A percentile compares a stretch with the other conserved stretches of the same genome.
These are phyloP conservation scores for Meira miltonrushii DNA, from an alignment of 1,284 basidiomycete genomes.

Conservation along the genomic window DNA sequence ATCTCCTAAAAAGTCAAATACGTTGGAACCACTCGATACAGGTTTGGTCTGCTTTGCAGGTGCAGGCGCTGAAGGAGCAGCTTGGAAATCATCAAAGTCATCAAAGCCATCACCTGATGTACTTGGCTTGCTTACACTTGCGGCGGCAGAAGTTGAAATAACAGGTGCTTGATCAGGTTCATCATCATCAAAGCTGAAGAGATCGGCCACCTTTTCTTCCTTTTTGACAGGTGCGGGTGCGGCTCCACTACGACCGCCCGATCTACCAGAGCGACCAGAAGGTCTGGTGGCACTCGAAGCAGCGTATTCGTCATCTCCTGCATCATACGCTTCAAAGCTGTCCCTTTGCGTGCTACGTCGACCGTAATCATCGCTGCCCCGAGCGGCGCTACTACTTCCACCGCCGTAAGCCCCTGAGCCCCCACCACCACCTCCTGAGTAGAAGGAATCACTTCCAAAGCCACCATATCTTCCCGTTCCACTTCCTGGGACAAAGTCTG, in stretches of 20 bases:
- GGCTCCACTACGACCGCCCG: constrained; percentile 12
- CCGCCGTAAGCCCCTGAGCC: constrained; percentile 5
- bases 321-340: constrained; percentile 86
- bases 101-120: constrained; percentile 25
- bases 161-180: constrained; percentile 54
- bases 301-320: constrained; percentile 77
- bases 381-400: constrained; percentile 56
- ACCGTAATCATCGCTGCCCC: constrained; percentile 55
- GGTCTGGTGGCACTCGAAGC: constrained; percentile 11
- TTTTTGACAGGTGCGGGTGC: constrained; percentile 28
- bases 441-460: constrained; percentile 67
- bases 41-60: constrained; percentile 38
- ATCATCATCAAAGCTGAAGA: constrained; percentile 75
- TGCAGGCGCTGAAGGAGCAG: constrained; percentile 60
- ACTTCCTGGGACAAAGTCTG: constrained; percentile 64
- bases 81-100: constrained; percentile 63
- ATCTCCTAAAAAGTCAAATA: constrained; percentile 59
- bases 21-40: constrained; percentile 27
- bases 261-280: constrained; percentile 15
- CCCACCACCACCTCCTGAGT: constrained; percentile 42
- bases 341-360: constrained; percentile 56
- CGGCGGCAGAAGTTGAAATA: constrained; percentile 8
- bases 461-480: constrained; percentile 68
- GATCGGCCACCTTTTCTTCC: constrained; percentile 58
- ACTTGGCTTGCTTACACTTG: background rate